These are phyloP conservation scores for Schizonepeta tenuifolia DNA, from an alignment of 257 asterid species.

Conservation along the genomic window DNA sequence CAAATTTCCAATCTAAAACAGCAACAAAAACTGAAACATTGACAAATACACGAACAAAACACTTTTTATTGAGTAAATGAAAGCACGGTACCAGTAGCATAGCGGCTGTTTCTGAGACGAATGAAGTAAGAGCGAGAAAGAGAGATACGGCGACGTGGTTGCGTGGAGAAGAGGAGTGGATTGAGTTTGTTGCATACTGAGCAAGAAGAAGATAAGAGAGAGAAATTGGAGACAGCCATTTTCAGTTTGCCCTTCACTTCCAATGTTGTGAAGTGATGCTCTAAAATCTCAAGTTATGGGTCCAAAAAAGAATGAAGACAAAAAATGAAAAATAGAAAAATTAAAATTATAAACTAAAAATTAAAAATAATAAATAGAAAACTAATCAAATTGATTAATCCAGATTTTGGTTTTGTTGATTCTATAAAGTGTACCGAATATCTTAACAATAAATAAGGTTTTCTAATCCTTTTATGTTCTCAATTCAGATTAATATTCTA, in stretches of 20 bases:
- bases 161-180: conserved; percentile 53
- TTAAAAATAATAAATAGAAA: too few species aligned
- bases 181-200: conserved; percentile 55
- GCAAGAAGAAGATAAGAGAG: conserved; percentile 61
- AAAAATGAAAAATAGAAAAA: too few species aligned
- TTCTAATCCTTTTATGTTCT: too few species aligned
- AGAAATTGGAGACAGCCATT: conserved; percentile 53
- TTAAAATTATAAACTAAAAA: too few species aligned
- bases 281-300: background rate
- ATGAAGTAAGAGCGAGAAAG: conserved; percentile 43
- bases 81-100: conserved; percentile 40
- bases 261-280: background rate
- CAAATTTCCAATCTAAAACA: background rate
- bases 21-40: background rate
- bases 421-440: too few species aligned
- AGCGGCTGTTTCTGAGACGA: conserved; percentile 40
- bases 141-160: conserved; percentile 49
- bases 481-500: too few species aligned
- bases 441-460: too few species aligned
- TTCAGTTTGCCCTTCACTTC: conserved; percentile 18
- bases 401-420: too few species aligned
- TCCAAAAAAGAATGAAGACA: too few species aligned
- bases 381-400: too few species aligned
- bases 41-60: background rate
- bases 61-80: background rate